phyloP scores from a whole-genome alignment of 2,329 filamentous ascomycete genomes.

The Xenoacremonium recifei region DNA sequence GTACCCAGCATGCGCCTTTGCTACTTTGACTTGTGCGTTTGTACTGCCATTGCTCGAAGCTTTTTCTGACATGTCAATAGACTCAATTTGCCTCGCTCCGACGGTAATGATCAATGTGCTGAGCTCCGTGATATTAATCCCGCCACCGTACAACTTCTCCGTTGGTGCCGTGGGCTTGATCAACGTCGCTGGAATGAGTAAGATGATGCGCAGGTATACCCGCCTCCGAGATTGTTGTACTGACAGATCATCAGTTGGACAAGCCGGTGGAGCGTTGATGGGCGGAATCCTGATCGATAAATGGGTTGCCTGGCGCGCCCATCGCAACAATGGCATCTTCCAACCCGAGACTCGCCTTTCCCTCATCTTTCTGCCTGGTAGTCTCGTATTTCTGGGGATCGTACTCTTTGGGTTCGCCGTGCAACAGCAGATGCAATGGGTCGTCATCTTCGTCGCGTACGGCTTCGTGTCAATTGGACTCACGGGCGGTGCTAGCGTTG shows the following conservation, averaged over 20 bases:
- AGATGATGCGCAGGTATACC: no score
- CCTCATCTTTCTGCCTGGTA: neutral
- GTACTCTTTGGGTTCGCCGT: neutral
- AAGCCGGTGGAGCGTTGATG: neutral
- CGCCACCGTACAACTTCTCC: neutral
- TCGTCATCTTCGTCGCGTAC: neutral
- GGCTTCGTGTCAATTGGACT: neutral
- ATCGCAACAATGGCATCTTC: slow-evolving; percentile 1
- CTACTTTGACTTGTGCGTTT: neutral
- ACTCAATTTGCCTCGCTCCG: neutral
- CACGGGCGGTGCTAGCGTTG: neutral
- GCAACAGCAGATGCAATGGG: neutral
- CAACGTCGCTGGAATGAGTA: slow-evolving; percentile 1
- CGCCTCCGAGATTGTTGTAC: neutral
- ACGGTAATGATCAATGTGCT: neutral
- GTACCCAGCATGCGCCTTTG: neutral
- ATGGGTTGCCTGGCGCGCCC: neutral
- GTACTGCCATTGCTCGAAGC: neutral
- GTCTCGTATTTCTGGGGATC: neutral
- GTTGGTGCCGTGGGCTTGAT: neutral
- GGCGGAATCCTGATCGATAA: neutral
- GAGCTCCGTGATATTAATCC: neutral
- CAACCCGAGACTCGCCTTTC: neutral
- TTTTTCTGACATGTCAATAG: neutral
- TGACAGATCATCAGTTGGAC: neutral